Percentiles rank a stretch among this genome's conserved stretches.
Evolutionary conservation across 805 yeast genomes (phyloP).

Genomic region (Saturnispora ahearnii): DNA sequence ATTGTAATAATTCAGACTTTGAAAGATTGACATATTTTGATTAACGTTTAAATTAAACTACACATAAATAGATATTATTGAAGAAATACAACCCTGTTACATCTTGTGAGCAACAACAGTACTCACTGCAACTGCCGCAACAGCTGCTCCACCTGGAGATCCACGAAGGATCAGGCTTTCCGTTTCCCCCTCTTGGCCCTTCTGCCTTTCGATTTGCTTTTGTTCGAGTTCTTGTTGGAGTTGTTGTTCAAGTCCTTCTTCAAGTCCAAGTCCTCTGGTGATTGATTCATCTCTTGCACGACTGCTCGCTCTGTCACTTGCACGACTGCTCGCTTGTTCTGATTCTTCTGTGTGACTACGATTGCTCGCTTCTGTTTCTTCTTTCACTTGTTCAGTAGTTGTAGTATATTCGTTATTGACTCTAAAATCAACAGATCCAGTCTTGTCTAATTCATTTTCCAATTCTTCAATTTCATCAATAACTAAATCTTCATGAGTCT

Average conservation of each 20-base stretch:
- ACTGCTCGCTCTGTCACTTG: constrained; percentile 11
- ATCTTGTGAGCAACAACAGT: neutral
- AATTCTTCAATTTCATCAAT: constrained; percentile 19
- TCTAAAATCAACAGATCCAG: constrained; percentile 6
- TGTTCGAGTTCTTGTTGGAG: constrained; percentile 13
- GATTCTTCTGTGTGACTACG: constrained; percentile 10
- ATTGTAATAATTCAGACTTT: too few relatives aligned
- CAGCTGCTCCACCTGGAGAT: neutral
- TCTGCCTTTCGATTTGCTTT: constrained; percentile 9
- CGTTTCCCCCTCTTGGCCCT: constrained; percentile 17
- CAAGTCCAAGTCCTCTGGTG: neutral
- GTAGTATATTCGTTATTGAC: neutral
- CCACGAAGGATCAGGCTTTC: neutral
- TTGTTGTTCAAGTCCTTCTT: neutral
- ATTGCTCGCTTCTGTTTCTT: constrained; percentile 14
- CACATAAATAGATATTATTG: neutral
- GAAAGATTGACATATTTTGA: too few relatives aligned
- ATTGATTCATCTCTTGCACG: constrained; percentile 8
- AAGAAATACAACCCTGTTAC: neutral
- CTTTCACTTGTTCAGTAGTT: neutral
- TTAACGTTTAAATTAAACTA: neutral
- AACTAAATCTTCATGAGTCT: constrained; percentile 7
- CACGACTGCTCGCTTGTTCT: constrained; percentile 17
- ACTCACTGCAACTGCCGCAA: neutral
- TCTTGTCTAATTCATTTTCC: constrained; percentile 3